These are phyloP conservation scores for Cudoniella acicularis DNA, from an alignment of 495 filamentous ascomycete species.

Conservation along the genomic window DNA sequence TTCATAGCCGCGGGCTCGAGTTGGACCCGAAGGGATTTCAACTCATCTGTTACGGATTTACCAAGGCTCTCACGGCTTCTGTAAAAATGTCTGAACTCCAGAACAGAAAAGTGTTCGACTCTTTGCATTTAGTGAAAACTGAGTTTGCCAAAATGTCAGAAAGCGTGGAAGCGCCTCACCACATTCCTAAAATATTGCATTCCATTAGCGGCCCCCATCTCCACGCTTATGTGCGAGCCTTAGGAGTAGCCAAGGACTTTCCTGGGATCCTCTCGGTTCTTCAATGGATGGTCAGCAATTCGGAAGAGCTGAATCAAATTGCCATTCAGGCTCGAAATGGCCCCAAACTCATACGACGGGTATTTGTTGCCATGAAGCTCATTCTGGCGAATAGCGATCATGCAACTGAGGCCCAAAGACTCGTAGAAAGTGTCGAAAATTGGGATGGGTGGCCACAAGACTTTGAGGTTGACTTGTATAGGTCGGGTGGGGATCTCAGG, in stretches of 20 bases:
- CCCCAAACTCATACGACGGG: neutral
- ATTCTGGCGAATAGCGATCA: slow-evolving; percentile 1
- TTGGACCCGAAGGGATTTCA: slow-evolving; percentile 41
- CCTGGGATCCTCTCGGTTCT: slow-evolving; percentile 47
- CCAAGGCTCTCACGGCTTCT: slow-evolving; percentile 33
- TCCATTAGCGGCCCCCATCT: slow-evolving; percentile 31
- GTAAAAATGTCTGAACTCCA: neutral
- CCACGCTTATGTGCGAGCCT: slow-evolving; percentile 49
- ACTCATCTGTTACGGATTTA: slow-evolving; percentile 42
- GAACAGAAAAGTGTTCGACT: neutral
- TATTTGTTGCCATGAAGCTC: slow-evolving; percentile 15
- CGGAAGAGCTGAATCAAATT: slow-evolving; percentile 14
- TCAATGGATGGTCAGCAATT: slow-evolving; percentile 44
- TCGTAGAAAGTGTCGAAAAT: slow-evolving; percentile 11
- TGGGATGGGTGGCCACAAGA: slow-evolving; percentile 28
- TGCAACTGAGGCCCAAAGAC: slow-evolving; percentile 4
- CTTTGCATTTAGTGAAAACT: neutral
- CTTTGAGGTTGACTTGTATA: slow-evolving; percentile 15
- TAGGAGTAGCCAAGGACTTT: slow-evolving; percentile 47
- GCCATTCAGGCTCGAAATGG: slow-evolving; percentile 14
- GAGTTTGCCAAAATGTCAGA: slow-evolving; percentile 16
- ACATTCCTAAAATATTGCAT: slow-evolving; percentile 9
- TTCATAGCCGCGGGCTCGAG: slow-evolving; percentile 36
- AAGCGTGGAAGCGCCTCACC: neutral
- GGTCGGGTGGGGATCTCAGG: too few species aligned